Base-by-base conservation (phyloP, 1,139 yeast species). In the Candida sp. region DNA sequence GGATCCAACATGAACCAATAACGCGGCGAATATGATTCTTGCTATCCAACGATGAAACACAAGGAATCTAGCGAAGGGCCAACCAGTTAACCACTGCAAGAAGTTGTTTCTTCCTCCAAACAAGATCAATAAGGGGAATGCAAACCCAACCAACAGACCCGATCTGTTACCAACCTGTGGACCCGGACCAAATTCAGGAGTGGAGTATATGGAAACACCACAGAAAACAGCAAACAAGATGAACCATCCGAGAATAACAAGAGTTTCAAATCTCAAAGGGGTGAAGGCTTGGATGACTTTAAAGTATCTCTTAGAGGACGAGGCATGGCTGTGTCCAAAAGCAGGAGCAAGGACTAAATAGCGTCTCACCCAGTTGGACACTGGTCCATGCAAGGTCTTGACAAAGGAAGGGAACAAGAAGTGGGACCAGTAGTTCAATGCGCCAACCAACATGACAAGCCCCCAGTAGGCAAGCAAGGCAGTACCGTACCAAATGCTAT, bases 91-190 rank as follows among this genome's bases (percentile, higher is more conserved):
- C 65, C 67, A 65, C 47, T 63, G 67, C 48, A 64, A 50, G 40
- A 65, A 54, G 45, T 66, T 65, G 50, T 65, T 65, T 47, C 71
- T 54, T 1, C 70, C 69, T 11, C 63, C 63, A 48, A 66, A 63
- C 28, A 66, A 50, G 11, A 67, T 49, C 30, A 66, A 48, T 25
- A 67, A 49, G 2, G 72, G 71, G 12, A 61, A 46, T 11, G 56
- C 43, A 33, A 61, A 55, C 2, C 58, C 51, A 17, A 61, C 58
- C 26, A 66, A 43, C n/a, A 63, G 56, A 1, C 71, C 72, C 1
- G 68, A 57, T 51, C 73, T 57, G 35, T 64, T 62, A 3, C 67
- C 69, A 9, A 61, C 52, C 2, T 60, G 58, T 9, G 65, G 53
- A 28, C 53, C 52, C 23, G 62, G 44, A 33, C 57, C 58, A 2